These are phyloP conservation scores for Rhizophagus prolifer DNA, from an alignment of 192 early-diverging fungal species.

Conservation along the genomic window DNA sequence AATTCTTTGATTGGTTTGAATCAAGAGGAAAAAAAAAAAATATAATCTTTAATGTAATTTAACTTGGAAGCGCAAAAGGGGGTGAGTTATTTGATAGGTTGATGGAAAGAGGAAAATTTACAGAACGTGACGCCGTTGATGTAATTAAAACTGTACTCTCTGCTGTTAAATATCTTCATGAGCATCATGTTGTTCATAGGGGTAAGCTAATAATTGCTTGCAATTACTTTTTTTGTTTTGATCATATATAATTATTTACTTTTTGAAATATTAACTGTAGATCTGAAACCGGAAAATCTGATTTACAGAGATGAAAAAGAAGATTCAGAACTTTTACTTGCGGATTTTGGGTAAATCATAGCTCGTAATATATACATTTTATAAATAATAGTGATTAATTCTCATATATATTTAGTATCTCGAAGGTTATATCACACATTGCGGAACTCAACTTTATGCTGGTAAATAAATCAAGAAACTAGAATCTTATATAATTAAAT, in stretches of 20 bases:
- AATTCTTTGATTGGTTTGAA: conserved; percentile 80
- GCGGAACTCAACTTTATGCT: conserved; percentile 85
- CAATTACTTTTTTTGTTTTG: background rate
- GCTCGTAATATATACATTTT: background rate
- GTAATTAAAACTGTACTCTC: conserved; percentile 73
- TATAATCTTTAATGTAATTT: background rate
- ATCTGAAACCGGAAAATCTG: conserved; percentile 88
- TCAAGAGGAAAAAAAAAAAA: conserved; percentile 62
- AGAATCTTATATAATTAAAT: background rate
- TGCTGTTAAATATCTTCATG: conserved; percentile 84
- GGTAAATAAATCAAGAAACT: conserved; percentile 22
- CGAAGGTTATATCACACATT: conserved; percentile 68
- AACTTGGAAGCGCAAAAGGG: conserved; percentile 58
- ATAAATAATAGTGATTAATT: background rate
- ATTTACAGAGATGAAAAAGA: conserved; percentile 64
- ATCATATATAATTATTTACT: background rate
- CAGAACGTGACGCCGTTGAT: conserved; percentile 76
- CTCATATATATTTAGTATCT: conserved; percentile 48
- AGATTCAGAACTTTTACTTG: conserved; percentile 76
- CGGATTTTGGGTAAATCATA: conserved; percentile 75
- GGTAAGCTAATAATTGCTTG: conserved; percentile 39
- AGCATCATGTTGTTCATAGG: conserved; percentile 82
- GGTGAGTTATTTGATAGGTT: conserved; percentile 90
- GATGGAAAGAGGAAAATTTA: conserved; percentile 73
- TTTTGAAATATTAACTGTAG: conserved; percentile 26